Percentiles rank a stretch among this genome's conserved stretches.
These are phyloP conservation scores for Colletotrichum noveboracense DNA, from an alignment of 2,329 filamentous ascomycete species.

Conservation along the genomic window DNA sequence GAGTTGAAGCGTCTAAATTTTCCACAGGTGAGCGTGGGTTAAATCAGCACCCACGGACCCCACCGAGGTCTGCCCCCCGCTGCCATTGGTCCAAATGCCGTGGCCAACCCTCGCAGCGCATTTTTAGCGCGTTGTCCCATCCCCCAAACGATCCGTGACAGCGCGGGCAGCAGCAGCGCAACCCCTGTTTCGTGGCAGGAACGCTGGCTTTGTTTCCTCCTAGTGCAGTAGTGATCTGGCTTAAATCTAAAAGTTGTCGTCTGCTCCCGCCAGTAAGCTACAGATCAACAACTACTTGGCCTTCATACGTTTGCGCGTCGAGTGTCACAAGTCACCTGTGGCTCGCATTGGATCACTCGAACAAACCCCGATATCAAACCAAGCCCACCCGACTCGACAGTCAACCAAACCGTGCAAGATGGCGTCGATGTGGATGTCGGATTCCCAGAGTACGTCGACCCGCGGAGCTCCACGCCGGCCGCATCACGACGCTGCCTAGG, in stretches of 20 bases:
- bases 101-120: not conserved
- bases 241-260: not conserved
- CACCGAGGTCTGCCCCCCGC: not conserved
- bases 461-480: not conserved
- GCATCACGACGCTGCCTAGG: not conserved
- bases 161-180: not conserved
- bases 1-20: not conserved
- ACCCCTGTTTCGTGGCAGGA: slow-evolving; percentile 12
- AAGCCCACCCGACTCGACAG: not conserved
- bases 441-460: slow-evolving; percentile 81
- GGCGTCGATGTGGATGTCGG: slow-evolving; percentile 95
- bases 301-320: not conserved
- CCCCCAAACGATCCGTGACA: not conserved
- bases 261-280: not conserved
- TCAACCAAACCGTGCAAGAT: slow-evolving; percentile 50
- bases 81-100: not conserved
- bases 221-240: slow-evolving; percentile 23
- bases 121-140: not conserved
- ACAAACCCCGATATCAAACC: not conserved
- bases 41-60: not conserved
- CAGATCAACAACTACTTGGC: not conserved
- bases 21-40: not conserved
- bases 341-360: not conserved
- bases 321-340: not conserved
- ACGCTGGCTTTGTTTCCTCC: slow-evolving; percentile 10